Conservation (phyloP, 23 red algal species). For the Gracilaria domingensis region DNA sequence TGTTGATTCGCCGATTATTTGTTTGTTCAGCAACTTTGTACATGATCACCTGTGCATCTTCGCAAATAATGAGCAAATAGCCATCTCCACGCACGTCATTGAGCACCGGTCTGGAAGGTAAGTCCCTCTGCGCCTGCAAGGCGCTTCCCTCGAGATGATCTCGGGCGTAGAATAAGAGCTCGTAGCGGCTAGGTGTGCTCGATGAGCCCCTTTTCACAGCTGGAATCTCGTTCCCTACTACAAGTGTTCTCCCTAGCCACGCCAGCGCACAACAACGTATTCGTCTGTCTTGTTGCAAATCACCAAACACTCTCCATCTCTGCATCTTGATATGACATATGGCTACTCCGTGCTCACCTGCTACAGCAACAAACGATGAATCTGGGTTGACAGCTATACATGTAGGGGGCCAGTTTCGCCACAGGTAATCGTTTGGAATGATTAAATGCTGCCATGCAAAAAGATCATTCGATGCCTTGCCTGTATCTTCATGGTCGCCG, state of each 20-base stretch:
- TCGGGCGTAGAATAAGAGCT: slow-evolving; percentile 78
- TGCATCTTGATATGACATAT: slow-evolving; percentile 80
- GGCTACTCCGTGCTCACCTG: slow-evolving; percentile 86
- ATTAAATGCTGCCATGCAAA: slow-evolving; percentile 83
- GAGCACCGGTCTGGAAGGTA: slow-evolving; percentile 70
- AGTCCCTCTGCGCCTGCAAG: slow-evolving; percentile 68
- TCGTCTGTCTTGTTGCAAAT: slow-evolving; percentile 46
- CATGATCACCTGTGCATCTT: slow-evolving; percentile 63
- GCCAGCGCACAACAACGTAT: slow-evolving; percentile 83
- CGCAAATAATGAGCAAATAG: slow-evolving; percentile 80
- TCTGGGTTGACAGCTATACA: slow-evolving; percentile 74
- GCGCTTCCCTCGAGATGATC: slow-evolving; percentile 70
- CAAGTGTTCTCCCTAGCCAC: slow-evolving; percentile 82
- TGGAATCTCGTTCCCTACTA: slow-evolving; percentile 70
- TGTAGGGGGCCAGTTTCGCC: slow-evolving; percentile 83
- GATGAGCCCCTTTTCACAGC: background rate
- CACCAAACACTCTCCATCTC: slow-evolving; percentile 86
- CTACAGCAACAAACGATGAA: slow-evolving; percentile 80
- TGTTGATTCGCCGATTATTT: slow-evolving; percentile 26
- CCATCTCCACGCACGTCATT: slow-evolving; percentile 88
- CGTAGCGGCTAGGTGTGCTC: slow-evolving; percentile 14
- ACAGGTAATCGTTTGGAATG: slow-evolving; percentile 82
- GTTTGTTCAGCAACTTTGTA: slow-evolving; percentile 53
- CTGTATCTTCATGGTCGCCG: slow-evolving; percentile 21
- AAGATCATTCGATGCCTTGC: slow-evolving; percentile 50